These are phyloP conservation scores for Talaromyces stipitatus DNA, from an alignment of 495 filamentous ascomycete genomes.

Conservation along the genomic window DNA sequence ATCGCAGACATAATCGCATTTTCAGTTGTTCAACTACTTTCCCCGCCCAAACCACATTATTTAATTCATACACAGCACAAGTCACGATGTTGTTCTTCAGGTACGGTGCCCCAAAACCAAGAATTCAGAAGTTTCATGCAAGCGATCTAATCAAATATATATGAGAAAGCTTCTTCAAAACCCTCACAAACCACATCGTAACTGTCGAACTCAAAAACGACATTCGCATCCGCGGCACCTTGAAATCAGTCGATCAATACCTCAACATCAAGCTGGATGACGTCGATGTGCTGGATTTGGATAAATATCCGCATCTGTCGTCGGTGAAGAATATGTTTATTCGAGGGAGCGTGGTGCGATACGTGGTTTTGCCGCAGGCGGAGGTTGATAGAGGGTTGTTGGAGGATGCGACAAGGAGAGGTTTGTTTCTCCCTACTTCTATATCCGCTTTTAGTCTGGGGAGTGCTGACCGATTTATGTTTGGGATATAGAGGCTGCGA, in stretches of 20 bases:
- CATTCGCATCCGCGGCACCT: conserved; percentile 84
- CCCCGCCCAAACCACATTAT: not conserved
- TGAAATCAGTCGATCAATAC: conserved; percentile 97
- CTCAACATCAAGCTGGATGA: conserved; percentile 98
- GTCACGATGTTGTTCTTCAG: conserved; percentile 43
- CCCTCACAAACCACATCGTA: conserved; percentile 90
- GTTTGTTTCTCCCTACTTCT: conserved; percentile 46
- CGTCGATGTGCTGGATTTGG: conserved; percentile 81
- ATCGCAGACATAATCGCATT: not conserved
- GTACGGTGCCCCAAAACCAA: conserved; percentile 14
- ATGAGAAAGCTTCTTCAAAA: conserved; percentile 98
- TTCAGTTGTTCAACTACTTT: not conserved
- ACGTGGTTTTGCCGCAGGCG: conserved; percentile 82
- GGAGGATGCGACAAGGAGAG: conserved; percentile 93
- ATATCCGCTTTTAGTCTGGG: not conserved
- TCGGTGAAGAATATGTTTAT: conserved; percentile 99
- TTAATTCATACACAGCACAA: not conserved
- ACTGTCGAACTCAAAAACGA: conserved; percentile 99
- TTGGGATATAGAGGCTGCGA: conserved; percentile 35
- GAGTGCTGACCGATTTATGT: not conserved
- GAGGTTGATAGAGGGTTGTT: conserved; percentile 85
- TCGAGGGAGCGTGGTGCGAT: conserved; percentile 89
- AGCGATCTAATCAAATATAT: too few relatives aligned
- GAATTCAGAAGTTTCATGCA: not conserved
- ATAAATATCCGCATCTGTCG: conserved; percentile 84